phyloP scores from a whole-genome alignment of 1,284 basidiomycete species.

The Takashimella tepidaria region DNA sequence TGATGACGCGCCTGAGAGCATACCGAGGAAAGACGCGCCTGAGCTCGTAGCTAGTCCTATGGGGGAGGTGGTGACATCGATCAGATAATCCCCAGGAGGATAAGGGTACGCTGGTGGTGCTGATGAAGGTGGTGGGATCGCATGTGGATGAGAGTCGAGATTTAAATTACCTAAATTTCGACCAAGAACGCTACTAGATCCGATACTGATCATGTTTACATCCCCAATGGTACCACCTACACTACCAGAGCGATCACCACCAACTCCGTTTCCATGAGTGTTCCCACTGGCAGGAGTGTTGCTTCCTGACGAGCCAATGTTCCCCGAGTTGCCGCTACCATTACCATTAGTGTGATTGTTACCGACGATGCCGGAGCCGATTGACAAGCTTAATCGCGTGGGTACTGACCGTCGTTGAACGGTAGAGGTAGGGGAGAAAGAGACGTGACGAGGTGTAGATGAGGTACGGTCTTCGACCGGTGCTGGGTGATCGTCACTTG shows the following conservation, averaged over 20 bases:
- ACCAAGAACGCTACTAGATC: background rate
- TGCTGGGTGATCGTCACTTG: background rate
- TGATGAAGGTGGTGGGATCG: background rate
- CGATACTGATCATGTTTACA: background rate
- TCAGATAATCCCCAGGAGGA: background rate
- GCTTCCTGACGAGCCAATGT: background rate
- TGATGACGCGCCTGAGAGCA: background rate
- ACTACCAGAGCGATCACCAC: background rate
- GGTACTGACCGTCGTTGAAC: background rate
- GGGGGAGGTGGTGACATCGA: background rate
- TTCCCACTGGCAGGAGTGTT: background rate
- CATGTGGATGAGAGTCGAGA: background rate
- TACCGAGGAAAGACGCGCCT: background rate
- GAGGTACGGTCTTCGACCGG: background rate
- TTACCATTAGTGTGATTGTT: background rate
- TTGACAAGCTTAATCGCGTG: background rate
- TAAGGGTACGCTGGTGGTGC: background rate
- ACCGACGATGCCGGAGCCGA: no score
- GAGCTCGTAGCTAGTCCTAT: background rate
- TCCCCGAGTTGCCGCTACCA: background rate
- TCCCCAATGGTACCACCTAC: no score
- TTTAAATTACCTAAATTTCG: background rate
- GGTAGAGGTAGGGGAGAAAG: background rate
- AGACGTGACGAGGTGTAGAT: background rate
- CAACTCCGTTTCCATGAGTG: background rate